Evolutionary conservation across 2,329 filamentous ascomycete species (phyloP).

Genomic region (Pestalotiopsis sp.): DNA sequence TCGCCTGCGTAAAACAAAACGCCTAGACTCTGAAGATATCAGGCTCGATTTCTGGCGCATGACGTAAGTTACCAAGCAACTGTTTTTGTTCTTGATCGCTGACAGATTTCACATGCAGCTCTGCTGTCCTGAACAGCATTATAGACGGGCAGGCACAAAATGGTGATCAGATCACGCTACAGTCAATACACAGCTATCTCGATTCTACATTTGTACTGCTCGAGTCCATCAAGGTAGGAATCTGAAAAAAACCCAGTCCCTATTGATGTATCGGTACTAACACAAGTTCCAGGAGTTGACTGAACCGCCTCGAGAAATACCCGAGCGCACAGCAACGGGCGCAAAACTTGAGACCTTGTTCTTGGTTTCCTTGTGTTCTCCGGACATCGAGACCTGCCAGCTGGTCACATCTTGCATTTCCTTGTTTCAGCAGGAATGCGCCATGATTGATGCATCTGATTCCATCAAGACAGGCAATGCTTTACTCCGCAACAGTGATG

Average conservation of each 20-base stretch:
- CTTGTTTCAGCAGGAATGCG: constrained; percentile 63
- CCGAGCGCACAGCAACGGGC: constrained; percentile 54
- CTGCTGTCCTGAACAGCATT: constrained; percentile 47
- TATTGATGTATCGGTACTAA: constrained; percentile 13
- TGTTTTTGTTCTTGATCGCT: constrained; percentile 9
- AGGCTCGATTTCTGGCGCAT: constrained; percentile 53
- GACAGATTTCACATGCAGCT: constrained; percentile 29
- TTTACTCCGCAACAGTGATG: constrained; percentile 60
- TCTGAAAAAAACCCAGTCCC: not conserved
- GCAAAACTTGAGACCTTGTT: constrained; percentile 64
- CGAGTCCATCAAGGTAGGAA: constrained; percentile 48
- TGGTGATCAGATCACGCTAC: constrained; percentile 44
- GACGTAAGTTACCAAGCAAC: constrained; percentile 41
- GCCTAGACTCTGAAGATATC: constrained; percentile 38
- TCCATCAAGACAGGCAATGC: constrained; percentile 52
- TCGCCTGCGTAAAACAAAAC: constrained; percentile 36
- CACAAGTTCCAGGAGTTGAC: constrained; percentile 50
- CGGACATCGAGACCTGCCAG: constrained; percentile 66
- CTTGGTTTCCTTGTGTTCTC: constrained; percentile 64
- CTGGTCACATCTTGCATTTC: constrained; percentile 64
- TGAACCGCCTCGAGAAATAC: constrained; percentile 54
- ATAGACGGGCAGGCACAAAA: constrained; percentile 49
- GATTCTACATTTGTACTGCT: constrained; percentile 56
- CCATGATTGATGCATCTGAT: constrained; percentile 53
- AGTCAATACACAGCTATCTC: constrained; percentile 56